Evolutionary conservation across 1,284 basidiomycete species (phyloP), one percentile per base, ranked within the genome.

Genomic region (Inonotus obliquus): DNA sequence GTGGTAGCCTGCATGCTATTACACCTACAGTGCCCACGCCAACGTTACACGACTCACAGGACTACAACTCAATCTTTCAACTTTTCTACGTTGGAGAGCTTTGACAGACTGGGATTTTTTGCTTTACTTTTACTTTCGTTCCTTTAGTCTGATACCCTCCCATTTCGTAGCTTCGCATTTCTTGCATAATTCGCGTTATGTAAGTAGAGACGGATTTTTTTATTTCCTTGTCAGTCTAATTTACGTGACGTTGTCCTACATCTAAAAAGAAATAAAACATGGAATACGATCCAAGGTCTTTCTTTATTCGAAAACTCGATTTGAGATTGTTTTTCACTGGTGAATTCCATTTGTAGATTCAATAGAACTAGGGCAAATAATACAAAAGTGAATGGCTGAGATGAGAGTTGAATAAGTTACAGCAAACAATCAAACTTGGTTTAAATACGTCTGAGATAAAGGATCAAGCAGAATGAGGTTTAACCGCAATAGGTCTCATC

Each of bases 401-500:
- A 44, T 44, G 41, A 44, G 41, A 44, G 9, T 4, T 44, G 41
- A 44, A 44, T 44, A 44, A 44, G 17, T 44, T 44, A 44, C 17
- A n/a, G 41, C 19, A 44, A 44, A 44, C 10, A 11, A 44, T 44
- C 17, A 11, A n/a, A 17, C 13, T 4, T 9, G 32, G 32, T 32
- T 32, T 32, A 32, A 32, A 4, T 32, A 4, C 32, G n/a, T n/a
- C 32, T 32, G 32, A 32, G 32, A 32, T 4, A 32, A 32, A 9
- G 32, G 17, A 39, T 59, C 35, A 59, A 25, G 49, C 25, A 41
- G 78, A 74, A 54, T 82, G 73, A 21, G 75, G 72, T 66, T 73
- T 60, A 5, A 44, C 23, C 32, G 59, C 53, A 25, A 55, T 55
- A 23, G 59, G 41, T 48, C 29, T 78, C 85, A 89, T 89, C 52